A percentile compares a stretch with the other conserved stretches of the same genome.
Conservation (phyloP, 177 flowering plant species). For the Vitis hybrid region DNA sequence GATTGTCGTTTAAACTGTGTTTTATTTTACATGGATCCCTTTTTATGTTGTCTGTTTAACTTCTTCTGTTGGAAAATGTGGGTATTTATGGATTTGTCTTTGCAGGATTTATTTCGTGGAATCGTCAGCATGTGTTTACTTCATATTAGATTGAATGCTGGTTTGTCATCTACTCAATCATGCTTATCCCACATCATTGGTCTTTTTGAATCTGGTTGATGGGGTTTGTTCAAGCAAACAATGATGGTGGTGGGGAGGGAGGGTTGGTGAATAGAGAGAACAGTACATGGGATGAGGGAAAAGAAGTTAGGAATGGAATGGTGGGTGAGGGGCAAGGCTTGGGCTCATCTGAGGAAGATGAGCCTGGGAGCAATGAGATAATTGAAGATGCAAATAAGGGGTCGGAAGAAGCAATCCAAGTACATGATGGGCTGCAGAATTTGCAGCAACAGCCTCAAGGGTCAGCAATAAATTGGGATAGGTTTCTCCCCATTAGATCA, state of each 20-base stretch:
- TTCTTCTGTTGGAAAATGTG: neutral
- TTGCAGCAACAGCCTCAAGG: constrained; percentile 33
- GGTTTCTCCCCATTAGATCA: constrained; percentile 60
- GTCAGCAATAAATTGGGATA: constrained; percentile 53
- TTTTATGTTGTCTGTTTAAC: neutral
- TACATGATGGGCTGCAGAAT: constrained; percentile 16
- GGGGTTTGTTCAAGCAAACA: constrained; percentile 8
- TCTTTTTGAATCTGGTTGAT: constrained; percentile 20
- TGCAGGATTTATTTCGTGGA: neutral
- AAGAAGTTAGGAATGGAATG: constrained; percentile 15
- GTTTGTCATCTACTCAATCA: neutral
- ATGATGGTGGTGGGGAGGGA: neutral
- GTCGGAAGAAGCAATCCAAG: constrained; percentile 10
- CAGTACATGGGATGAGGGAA: constrained; percentile 13
- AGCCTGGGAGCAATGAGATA: constrained; percentile 32
- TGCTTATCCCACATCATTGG: neutral
- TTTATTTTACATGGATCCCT: too few relatives aligned
- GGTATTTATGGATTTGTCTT: neutral
- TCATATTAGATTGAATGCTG: neutral
- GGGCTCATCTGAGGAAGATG: constrained; percentile 33
- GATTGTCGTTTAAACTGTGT: too few relatives aligned
- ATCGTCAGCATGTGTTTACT: neutral
- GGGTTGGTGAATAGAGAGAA: neutral
- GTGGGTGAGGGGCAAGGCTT: constrained; percentile 12
- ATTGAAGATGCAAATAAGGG: constrained; percentile 20